These are phyloP conservation scores for Cinnamomum micranthum DNA, from an alignment of 164 flowering plant genomes.

Conservation along the genomic window DNA sequence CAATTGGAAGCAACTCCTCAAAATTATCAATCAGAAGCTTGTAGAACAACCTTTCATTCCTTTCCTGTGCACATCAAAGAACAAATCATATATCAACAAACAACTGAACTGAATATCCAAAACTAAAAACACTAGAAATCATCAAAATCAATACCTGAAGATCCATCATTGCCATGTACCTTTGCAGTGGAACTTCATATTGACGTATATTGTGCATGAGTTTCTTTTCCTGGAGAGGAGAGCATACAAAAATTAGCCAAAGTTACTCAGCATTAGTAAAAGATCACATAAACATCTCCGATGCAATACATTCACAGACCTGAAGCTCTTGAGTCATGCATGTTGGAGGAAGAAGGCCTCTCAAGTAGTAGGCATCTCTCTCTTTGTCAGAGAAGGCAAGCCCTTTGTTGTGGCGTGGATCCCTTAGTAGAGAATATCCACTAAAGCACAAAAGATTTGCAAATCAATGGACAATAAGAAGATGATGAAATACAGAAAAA, in stretches of 20 bases:
- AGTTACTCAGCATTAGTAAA: neutral
- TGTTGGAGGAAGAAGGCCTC: slow-evolving; percentile 79
- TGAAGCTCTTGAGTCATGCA: slow-evolving; percentile 60
- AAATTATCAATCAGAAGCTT: slow-evolving; percentile 82
- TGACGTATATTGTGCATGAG: slow-evolving; percentile 60
- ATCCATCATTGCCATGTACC: slow-evolving; percentile 75
- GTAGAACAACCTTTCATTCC: slow-evolving; percentile 69
- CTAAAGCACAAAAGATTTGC: slow-evolving; percentile 28
- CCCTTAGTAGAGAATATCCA: slow-evolving; percentile 68
- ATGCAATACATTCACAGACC: slow-evolving; percentile 27
- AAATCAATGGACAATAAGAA: neutral
- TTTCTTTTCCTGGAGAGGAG: slow-evolving; percentile 54
- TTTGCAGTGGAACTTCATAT: slow-evolving; percentile 75
- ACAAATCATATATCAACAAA: neutral
- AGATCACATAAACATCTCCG: neutral
- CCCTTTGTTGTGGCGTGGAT: slow-evolving; percentile 83
- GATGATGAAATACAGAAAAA: neutral
- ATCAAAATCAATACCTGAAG: slow-evolving; percentile 50
- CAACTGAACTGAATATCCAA: neutral
- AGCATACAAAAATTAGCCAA: neutral
- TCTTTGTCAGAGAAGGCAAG: slow-evolving; percentile 70
- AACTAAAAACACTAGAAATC: neutral
- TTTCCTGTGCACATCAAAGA: slow-evolving; percentile 42
- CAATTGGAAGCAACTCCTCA: slow-evolving; percentile 79
- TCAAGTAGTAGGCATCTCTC: slow-evolving; percentile 76